A percentile compares a stretch with the other conserved stretches of the same genome.
Evolutionary conservation across 495 filamentous ascomycete genomes (phyloP).

Genomic region (Hypomontagnella submonticulosa): DNA sequence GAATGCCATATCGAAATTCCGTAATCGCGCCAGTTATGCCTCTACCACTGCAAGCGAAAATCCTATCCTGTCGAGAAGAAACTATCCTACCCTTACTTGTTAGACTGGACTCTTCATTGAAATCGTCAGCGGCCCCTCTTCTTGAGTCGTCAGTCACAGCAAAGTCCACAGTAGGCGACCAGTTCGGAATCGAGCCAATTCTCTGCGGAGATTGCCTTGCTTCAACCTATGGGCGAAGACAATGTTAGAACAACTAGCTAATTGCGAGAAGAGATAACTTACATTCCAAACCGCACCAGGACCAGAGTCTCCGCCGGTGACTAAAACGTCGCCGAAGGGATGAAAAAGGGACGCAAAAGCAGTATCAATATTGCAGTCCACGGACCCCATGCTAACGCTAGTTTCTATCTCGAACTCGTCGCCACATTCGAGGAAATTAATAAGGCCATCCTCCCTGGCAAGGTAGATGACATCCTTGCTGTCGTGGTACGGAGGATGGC

Average conservation of each 20-base stretch:
- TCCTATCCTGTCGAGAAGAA: slow-evolving; percentile 54
- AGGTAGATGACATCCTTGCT: slow-evolving; percentile 78
- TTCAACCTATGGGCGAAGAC: slow-evolving; percentile 43
- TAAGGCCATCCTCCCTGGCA: slow-evolving; percentile 81
- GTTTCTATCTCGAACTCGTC: slow-evolving; percentile 60
- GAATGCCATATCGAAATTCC: slow-evolving; percentile 76
- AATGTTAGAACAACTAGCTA: slow-evolving; percentile 32
- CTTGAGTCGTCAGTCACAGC: slow-evolving; percentile 57
- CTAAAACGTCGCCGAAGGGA: slow-evolving; percentile 74
- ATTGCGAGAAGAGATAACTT: slow-evolving; percentile 44
- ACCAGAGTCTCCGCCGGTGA: slow-evolving; percentile 84
- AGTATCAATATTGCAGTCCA: slow-evolving; percentile 70
- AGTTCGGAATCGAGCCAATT: slow-evolving; percentile 71
- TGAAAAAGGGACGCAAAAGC: slow-evolving; percentile 69
- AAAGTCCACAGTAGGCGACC: slow-evolving; percentile 83
- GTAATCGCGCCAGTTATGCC: slow-evolving; percentile 70
- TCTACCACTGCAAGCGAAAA: slow-evolving; percentile 70
- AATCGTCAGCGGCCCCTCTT: slow-evolving; percentile 23
- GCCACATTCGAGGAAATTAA: slow-evolving; percentile 74
- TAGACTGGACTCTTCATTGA: slow-evolving; percentile 12
- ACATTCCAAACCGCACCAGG: slow-evolving; percentile 81
- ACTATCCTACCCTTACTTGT: slow-evolving; percentile 13
- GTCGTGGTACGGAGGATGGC: slow-evolving; percentile 67
- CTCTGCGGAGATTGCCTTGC: slow-evolving; percentile 58
- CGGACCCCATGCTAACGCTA: slow-evolving; percentile 64